phyloP scores from a whole-genome alignment of 768 basidiomycete genomes.

The Trametes sanguinea region DNA sequence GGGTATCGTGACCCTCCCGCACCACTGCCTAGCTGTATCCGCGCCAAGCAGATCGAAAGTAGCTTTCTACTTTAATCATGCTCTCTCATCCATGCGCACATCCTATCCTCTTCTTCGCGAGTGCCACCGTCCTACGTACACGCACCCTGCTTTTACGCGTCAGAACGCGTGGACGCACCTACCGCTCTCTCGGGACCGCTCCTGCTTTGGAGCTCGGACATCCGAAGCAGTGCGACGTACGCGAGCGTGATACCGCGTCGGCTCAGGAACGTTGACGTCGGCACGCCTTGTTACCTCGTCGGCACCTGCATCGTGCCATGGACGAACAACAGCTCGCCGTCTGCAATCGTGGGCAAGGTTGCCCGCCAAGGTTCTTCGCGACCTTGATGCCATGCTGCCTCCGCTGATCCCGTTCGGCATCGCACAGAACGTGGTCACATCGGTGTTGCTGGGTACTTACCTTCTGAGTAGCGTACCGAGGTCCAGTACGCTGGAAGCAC shows the following conservation, averaged over 20 bases:
- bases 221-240: background rate
- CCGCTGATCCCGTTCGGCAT: constrained; percentile 5
- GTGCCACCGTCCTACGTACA: background rate
- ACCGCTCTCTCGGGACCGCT: constrained; percentile 10
- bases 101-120: too few relatives aligned
- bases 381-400: background rate
- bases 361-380: background rate
- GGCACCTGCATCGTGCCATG: background rate
- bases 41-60: constrained; percentile 3
- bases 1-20: background rate
- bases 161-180: background rate
- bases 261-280: constrained; percentile 3
- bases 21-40: background rate
- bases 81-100: background rate
- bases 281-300: constrained; percentile 9
- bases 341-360: background rate
- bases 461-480: background rate
- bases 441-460: background rate
- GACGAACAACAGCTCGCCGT: background rate
- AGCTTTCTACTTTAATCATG: background rate
- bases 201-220: background rate
- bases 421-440: background rate
- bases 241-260: background rate
- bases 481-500: background rate
- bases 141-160: constrained; percentile 7